A percentile compares a stretch with the other conserved stretches of the same genome.
phyloP scores from a whole-genome alignment of 768 basidiomycete genomes.

The Rhodotorula toruloides region DNA sequence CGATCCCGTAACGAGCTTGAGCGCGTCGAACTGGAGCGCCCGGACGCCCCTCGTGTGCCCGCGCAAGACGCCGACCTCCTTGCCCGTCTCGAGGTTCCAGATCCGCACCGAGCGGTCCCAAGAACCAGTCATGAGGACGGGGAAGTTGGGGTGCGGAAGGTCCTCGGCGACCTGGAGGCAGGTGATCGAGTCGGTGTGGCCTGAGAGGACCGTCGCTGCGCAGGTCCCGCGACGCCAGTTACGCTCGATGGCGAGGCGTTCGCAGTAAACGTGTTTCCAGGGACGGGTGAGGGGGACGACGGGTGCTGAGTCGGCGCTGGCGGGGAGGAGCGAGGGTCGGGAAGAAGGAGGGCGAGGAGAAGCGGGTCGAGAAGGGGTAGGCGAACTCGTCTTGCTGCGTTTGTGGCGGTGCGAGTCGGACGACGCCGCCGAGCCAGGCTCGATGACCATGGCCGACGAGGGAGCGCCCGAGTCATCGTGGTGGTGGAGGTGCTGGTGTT shows the following conservation, averaged over 20 bases:
- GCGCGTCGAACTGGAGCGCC: conserved; percentile 90
- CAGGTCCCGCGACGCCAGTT: conserved; percentile 95
- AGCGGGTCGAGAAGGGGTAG: conserved; percentile 40
- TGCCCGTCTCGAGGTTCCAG: conserved; percentile 93
- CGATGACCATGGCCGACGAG: conserved; percentile 2
- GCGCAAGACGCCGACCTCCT: conserved; percentile 70
- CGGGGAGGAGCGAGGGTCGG: not conserved
- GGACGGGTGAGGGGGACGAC: conserved; percentile 61
- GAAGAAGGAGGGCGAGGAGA: conserved; percentile 14
- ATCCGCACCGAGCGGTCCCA: conserved; percentile 91
- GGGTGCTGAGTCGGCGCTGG: not conserved
- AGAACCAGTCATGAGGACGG: conserved; percentile 93
- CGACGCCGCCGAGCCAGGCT: not conserved
- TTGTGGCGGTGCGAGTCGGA: conserved; percentile 32
- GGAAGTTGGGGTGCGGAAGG: conserved; percentile 73
- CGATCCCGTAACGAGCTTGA: conserved; percentile 87
- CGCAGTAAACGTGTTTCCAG: conserved; percentile 98
- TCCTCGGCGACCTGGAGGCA: conserved; percentile 91
- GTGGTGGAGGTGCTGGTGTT: conserved; percentile 28
- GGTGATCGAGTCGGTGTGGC: conserved; percentile 94
- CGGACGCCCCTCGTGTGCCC: conserved; percentile 91
- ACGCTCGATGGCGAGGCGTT: conserved; percentile 89
- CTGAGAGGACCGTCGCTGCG: conserved; percentile 74
- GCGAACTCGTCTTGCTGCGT: conserved; percentile 39
- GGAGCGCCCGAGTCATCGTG: conserved; percentile 9